Evolutionary conservation across 441 rosid species (phyloP).

Genomic region (Erodium trifolium): DNA sequence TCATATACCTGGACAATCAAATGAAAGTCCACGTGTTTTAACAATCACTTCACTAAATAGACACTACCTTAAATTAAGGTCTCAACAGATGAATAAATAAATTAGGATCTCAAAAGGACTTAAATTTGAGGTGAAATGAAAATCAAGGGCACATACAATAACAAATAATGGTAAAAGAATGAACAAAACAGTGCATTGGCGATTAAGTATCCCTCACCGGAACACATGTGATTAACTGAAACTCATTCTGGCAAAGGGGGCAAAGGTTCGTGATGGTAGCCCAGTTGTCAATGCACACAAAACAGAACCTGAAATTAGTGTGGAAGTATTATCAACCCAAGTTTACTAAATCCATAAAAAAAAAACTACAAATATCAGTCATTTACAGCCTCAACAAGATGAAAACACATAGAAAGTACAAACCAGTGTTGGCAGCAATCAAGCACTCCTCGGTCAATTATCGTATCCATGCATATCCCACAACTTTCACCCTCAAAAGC

Average conservation of each 20-base stretch:
- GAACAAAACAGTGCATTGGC: constrained; percentile 10
- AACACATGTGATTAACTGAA: constrained; percentile 91
- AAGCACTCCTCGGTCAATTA: constrained; percentile 82
- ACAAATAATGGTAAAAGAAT: neutral
- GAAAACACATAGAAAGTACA: constrained; percentile 13
- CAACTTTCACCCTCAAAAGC: constrained; percentile 73
- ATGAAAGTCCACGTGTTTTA: constrained; percentile 20
- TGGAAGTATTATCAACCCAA: constrained; percentile 17
- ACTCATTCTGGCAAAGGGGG: constrained; percentile 95
- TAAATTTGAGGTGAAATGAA: constrained; percentile 10
- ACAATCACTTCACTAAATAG: constrained; percentile 16
- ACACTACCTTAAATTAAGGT: constrained; percentile 15
- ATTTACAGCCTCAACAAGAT: constrained; percentile 1
- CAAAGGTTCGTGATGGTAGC: constrained; percentile 92
- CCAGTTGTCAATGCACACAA: constrained; percentile 97
- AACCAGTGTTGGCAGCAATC: constrained; percentile 98
- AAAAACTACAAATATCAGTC: neutral
- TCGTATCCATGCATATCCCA: constrained; percentile 93
- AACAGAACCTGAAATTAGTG: constrained; percentile 73
- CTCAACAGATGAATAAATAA: constrained; percentile 14
- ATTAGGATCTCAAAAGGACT: constrained; percentile 12
- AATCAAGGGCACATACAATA: neutral
- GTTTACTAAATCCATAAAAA: neutral
- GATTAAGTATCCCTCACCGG: constrained; percentile 54
- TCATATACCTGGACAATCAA: constrained; percentile 71